These are phyloP conservation scores for Smallanthus sonchifolius DNA, from an alignment of 129 eudicot species.

Conservation along the genomic window DNA sequence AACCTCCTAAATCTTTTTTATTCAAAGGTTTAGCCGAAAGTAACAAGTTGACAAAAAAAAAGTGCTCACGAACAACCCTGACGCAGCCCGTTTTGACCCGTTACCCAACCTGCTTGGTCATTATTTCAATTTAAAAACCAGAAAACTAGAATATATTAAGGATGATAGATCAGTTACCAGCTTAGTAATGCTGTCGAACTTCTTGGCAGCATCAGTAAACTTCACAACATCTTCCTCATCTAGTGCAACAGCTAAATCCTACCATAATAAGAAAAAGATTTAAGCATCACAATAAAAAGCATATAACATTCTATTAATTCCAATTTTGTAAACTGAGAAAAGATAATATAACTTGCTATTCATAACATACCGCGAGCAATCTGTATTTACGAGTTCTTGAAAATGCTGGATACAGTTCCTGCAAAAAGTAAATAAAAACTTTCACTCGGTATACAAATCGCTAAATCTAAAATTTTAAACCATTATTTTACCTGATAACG, in stretches of 20 bases:
- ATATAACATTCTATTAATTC: too few species aligned
- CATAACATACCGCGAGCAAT: conserved; percentile 47
- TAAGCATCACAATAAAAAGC: background rate
- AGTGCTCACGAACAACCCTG: too few species aligned
- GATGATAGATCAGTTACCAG: conserved; percentile 35
- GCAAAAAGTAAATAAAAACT: conserved; percentile 16
- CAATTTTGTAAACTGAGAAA: too few species aligned
- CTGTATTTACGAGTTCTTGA: conserved; percentile 53
- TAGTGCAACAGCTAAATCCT: conserved; percentile 56
- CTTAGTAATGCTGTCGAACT: conserved; percentile 63
- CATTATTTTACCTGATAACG: conserved; percentile 44
- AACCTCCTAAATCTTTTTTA: too few species aligned
- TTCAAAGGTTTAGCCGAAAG: too few species aligned
- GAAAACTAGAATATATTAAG: too few species aligned
- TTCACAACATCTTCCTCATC: conserved; percentile 57
- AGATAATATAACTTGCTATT: too few species aligned
- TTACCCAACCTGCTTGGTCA: too few species aligned
- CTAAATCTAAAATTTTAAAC: background rate
- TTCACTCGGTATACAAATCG: background rate
- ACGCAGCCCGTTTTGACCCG: too few species aligned
- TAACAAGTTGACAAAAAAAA: too few species aligned
- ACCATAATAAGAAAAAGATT: conserved; percentile 3
- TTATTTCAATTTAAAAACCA: too few species aligned
- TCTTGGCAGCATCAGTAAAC: conserved; percentile 57
- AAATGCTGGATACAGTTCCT: conserved; percentile 64